Base-by-base conservation (phyloP, 352 stramenopile species). In the Pseudoperonospora humuli region DNA sequence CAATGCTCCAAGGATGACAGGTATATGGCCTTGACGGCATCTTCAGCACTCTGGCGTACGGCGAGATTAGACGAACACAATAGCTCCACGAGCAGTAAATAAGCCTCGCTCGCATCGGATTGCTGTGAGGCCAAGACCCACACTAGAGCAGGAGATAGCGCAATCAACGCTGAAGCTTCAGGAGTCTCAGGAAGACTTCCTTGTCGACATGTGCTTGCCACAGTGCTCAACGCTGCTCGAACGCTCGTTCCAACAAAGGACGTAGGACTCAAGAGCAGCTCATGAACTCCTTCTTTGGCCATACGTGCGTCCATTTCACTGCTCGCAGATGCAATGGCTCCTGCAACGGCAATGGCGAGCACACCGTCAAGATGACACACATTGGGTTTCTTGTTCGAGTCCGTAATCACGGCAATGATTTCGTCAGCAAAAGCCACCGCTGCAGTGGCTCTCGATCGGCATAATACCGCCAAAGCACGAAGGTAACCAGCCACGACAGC, bases 351-450 rank as follows among this genome's bases (percentile, higher is more conserved):
- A 46, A 92, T 40, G 11, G 82, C 75, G 2, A 93, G 52, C 23
- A 93, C 54, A 10, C 79, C 82, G 28, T 92, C 79, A n/a, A 89
- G 42, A 45, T 89, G 82, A 3, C 64, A 39, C 18, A 90, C 34
- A 36, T 83, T 80, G 0, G 70, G 57, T 59, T 91, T 93, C 61
- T 92, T 93, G 43, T 75, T 85, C 3, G 75, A 50, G 7, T 88
- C 73, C 26, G 68, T 54, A 21, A 81, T 63, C 20, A 93, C 53
- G 0, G 49, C 48, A 29, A 83, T 25, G n/a, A 89, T 36, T 47
- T 88, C 68, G 5, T 73, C 53, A 6, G 62, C 56, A 49, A 86
- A 73, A 4, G 55, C 33, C 2, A 56, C 50, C 7, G 54, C 53
- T 8, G 58, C 46, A 46, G 50, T 54, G 7, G 64, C 50, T 40